A percentile compares a stretch with the other conserved stretches of the same genome.
Conservation (phyloP, 2,329 filamentous ascomycete species). For the Tolypocladium paradoxum region DNA sequence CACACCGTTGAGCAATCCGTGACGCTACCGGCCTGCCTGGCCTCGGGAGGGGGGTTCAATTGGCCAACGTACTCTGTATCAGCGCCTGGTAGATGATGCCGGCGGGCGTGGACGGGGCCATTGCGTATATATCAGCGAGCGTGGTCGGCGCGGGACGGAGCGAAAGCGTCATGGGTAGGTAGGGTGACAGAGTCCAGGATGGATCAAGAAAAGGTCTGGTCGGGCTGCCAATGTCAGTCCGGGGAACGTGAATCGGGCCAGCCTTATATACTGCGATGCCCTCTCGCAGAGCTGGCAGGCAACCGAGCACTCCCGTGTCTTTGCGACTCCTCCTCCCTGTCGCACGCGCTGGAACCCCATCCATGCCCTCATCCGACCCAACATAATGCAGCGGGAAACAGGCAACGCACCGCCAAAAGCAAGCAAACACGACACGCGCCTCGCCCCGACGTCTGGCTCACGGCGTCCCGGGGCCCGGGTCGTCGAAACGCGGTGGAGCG, state of each 20-base stretch:
- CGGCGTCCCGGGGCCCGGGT: not conserved
- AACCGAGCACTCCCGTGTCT: not conserved
- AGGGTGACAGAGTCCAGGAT: not conserved
- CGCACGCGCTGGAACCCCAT: not conserved
- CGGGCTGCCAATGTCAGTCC: not conserved
- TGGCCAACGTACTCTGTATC: slow-evolving; percentile 2
- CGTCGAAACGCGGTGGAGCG: not conserved
- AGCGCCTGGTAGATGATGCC: slow-evolving; percentile 4
- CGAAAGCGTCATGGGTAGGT: not conserved
- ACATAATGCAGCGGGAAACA: not conserved
- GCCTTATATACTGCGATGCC: not conserved
- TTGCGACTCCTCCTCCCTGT: not conserved
- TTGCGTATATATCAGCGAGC: not conserved
- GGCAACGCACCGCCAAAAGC: not conserved
- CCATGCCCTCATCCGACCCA: not conserved
- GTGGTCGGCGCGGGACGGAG: not conserved
- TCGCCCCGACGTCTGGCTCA: not conserved
- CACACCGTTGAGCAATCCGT: not conserved
- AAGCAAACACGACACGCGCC: not conserved
- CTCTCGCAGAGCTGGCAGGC: not conserved
- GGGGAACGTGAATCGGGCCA: not conserved
- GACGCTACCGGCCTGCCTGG: too few species aligned
- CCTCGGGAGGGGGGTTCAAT: too few species aligned
- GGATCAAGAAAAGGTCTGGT: not conserved
- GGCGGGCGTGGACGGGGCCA: not conserved